phyloP scores from a whole-genome alignment of 2,329 filamentous ascomycete species.

The Whalleya microplaca region DNA sequence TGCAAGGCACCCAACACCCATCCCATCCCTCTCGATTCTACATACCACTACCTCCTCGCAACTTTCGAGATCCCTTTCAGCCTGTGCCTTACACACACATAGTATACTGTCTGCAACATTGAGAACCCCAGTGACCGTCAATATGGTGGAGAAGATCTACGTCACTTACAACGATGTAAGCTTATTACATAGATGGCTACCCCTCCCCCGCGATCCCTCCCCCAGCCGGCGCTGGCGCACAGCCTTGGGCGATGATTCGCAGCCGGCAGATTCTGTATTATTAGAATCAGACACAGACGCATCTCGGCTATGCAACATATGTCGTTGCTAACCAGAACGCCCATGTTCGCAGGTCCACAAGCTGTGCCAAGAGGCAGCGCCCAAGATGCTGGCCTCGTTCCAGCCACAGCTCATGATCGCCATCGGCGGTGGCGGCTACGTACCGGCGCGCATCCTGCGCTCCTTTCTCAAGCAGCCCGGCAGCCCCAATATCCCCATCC shows the following conservation, averaged over 20 bases:
- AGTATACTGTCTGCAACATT: no score
- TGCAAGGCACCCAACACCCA: not conserved
- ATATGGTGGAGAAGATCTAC: constrained; percentile 84
- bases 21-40: not conserved
- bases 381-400: constrained; percentile 80
- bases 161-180: constrained; percentile 90
- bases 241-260: not conserved
- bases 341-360: constrained; percentile 82
- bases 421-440: constrained; percentile 96
- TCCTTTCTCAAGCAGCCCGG: constrained; percentile 94
- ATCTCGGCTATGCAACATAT: not conserved
- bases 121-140: constrained; percentile 39
- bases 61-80: not conserved
- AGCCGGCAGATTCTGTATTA: not conserved
- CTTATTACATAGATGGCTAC: constrained; percentile 15
- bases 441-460: constrained; percentile 93
- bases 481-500: constrained; percentile 94
- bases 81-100: not conserved
- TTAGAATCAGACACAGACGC: no score
- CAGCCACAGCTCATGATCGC: constrained; percentile 97
- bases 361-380: constrained; percentile 86
- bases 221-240: constrained; percentile 6
- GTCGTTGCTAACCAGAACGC: constrained; percentile 22
- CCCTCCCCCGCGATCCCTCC: constrained; percentile 23
- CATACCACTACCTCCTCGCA: not conserved